These are phyloP conservation scores for Chlamydomonas applanata DNA, from an alignment of 139 green algal genomes.

Conservation along the genomic window DNA sequence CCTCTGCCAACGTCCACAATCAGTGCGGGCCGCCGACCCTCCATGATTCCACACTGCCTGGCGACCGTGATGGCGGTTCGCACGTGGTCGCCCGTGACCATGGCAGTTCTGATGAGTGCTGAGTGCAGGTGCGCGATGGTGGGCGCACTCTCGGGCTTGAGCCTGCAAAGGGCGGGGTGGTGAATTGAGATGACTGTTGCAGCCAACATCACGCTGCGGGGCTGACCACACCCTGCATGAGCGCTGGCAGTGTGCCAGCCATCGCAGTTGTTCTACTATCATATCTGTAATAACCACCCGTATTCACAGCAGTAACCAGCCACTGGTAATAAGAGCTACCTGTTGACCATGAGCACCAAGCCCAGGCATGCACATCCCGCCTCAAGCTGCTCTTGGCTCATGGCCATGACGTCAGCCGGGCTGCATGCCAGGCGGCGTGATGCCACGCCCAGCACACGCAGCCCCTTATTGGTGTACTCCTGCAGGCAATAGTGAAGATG, in stretches of 20 bases:
- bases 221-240: too few species aligned
- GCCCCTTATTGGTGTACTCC: conserved; percentile 34
- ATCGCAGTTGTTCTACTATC: too few species aligned
- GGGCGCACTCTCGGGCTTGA: conserved; percentile 13
- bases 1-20: conserved; percentile 6
- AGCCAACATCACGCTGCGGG: too few species aligned
- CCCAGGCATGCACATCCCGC: not conserved
- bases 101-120: conserved; percentile 7
- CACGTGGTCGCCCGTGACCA: conserved; percentile 25
- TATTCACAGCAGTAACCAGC: not conserved
- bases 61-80: conserved; percentile 24
- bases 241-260: too few species aligned
- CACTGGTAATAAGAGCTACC: not conserved
- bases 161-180: not conserved
- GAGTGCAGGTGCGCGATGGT: conserved; percentile 11
- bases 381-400: conserved; percentile 10
- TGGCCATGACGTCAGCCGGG: not conserved
- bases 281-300: not conserved
- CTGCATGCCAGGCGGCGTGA: not conserved
- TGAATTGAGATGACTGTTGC: too few species aligned
- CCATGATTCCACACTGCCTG: conserved; percentile 22
- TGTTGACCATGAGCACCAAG: conserved; percentile 26
- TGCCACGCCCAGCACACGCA: conserved; percentile 23
- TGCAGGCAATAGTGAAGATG: not conserved
- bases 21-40: not conserved